Conservation (phyloP, 306 rosid species). For the Mucuna pruriens region DNA sequence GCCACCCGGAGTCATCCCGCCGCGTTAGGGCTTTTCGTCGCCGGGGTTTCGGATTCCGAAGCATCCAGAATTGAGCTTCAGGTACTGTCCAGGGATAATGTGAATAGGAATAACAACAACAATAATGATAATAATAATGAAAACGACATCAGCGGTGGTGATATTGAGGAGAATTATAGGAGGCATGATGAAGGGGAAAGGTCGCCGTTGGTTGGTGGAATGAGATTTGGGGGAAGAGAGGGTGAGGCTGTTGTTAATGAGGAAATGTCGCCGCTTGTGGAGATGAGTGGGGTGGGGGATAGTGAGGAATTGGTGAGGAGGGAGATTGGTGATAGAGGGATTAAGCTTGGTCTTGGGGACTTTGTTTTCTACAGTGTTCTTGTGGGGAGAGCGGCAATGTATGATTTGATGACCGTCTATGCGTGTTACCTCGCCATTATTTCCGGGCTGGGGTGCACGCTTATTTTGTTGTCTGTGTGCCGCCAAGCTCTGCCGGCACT, state of each 20-base stretch:
- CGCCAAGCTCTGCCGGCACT: slow-evolving; percentile 88
- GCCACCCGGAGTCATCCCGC: slow-evolving; percentile 38
- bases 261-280: background rate
- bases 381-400: slow-evolving; percentile 97
- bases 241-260: background rate
- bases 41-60: slow-evolving; percentile 67
- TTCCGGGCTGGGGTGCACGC: slow-evolving; percentile 91
- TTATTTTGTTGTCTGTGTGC: slow-evolving; percentile 79
- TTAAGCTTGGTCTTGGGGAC: slow-evolving; percentile 95
- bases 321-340: slow-evolving; percentile 59
- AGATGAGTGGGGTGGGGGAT: background rate
- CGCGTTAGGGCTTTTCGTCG: slow-evolving; percentile 57
- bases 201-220: slow-evolving; percentile 56
- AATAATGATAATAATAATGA: background rate
- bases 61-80: slow-evolving; percentile 82
- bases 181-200: slow-evolving; percentile 55
- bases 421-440: slow-evolving; percentile 97
- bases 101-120: background rate
- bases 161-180: background rate
- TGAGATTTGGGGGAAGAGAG: no score
- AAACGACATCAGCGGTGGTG: background rate
- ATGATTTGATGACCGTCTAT: slow-evolving; percentile 95
- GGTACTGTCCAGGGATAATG: slow-evolving; percentile 37
- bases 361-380: slow-evolving; percentile 96
- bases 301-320: slow-evolving; percentile 15